Base-by-base conservation (phyloP, 2,329 filamentous ascomycete genomes). In the Didymosphaeria variabile region DNA sequence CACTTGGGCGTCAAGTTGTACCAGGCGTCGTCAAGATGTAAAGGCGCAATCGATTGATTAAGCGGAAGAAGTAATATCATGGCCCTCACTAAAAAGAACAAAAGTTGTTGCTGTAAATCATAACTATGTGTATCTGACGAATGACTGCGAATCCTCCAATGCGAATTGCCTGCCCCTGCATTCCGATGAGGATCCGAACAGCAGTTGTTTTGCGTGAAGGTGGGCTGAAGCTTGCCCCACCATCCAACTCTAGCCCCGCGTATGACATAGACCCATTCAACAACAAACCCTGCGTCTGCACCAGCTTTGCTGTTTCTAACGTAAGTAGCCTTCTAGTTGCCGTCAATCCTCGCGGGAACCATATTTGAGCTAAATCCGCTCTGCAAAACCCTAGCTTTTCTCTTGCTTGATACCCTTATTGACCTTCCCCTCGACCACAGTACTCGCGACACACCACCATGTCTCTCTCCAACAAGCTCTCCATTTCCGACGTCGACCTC, bases 391-490 rank as follows among this genome's bases (percentile, higher is more conserved):
- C 21, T 17, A 45, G 17, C 34, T 55, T 29, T 26, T 49, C 23
- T 19, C 32, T 36, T 34, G 32, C 17, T 46, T 50, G 53, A 65
- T 55, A 61, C 58, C 21, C 56, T 26, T 31, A 62, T 56, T 70
- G 47, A 73, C 67, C 36, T 34, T 52, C n/a, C 54, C 58, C 32
- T 55, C 62, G 62, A 62, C 54, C 61, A 60, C 57, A 70, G 59
- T 63, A 65, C 64, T 62, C 59, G 15, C 38, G 17, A 23, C 36
- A 49, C 40, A 44, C 29, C 62, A 67, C 21, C 56, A 99, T 99
- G 95, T 98, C 95, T 89, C 92, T 99, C 79, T 92, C 94, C 75
- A 97, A 90, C 88, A 99, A 99, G 88, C 92, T 99, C 75, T 92
- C 93, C 72, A 97, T 99, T 83, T 92, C 89, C 70, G 94, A 99